Evolutionary conservation across 2,329 filamentous ascomycete species (phyloP).

Genomic region (Zymoseptoria pseudotritici): DNA sequence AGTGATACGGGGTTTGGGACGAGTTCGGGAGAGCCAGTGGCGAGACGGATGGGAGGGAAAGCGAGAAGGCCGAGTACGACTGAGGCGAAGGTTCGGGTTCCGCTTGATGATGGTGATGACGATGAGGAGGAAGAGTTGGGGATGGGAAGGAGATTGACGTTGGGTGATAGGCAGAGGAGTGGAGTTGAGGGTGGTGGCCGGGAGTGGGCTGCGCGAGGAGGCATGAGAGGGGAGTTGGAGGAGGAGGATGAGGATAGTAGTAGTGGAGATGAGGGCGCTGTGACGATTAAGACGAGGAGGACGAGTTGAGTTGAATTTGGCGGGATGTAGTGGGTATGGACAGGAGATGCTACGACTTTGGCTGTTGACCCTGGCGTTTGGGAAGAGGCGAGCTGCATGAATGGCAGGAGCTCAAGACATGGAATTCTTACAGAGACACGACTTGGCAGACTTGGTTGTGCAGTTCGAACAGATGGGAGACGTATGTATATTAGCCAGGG

Average conservation of each 20-base stretch:
- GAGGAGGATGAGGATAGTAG: conserved; percentile 18
- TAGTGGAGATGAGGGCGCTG: conserved; percentile 23
- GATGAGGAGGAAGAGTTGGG: conserved; percentile 20
- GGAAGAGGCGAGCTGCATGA: background rate
- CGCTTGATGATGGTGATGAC: conserved; percentile 27
- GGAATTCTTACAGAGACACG: background rate
- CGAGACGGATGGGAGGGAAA: conserved; percentile 2
- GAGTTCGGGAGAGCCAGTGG: background rate
- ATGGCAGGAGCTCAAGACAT: background rate
- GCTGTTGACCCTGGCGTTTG: background rate
- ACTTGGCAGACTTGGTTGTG: background rate
- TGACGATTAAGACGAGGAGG: conserved; percentile 28
- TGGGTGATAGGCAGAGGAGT: conserved; percentile 11
- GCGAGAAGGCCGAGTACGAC: conserved; percentile 26
- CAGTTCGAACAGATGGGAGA: too few relatives aligned
- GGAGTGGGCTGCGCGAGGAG: background rate
- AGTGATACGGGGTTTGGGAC: conserved; percentile 4
- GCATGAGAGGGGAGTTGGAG: conserved; percentile 3
- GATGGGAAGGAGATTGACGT: conserved; percentile 10
- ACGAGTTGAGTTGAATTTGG: conserved; percentile 19
- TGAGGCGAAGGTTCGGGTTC: conserved; percentile 27
- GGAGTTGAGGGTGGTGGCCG: conserved; percentile 8
- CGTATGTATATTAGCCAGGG: background rate
- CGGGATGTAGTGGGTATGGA: background rate
- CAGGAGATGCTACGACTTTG: background rate